These are phyloP conservation scores for Phytophthora tentaculata DNA, from an alignment of 352 stramenopile species.

Conservation along the genomic window DNA sequence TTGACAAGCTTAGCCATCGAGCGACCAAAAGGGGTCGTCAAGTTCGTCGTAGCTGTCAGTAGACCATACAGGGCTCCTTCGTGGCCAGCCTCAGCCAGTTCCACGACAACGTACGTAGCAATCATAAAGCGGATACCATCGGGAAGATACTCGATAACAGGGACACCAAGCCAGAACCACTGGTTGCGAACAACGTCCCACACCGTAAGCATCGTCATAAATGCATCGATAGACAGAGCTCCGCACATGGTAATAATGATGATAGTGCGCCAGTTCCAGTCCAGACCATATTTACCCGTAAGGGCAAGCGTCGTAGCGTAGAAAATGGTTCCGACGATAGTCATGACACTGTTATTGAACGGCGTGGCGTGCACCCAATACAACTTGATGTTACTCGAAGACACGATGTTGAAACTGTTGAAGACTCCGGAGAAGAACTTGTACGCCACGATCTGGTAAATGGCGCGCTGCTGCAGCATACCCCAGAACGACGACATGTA, in stretches of 20 bases:
- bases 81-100: conserved; percentile 53
- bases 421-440: conserved; percentile 70
- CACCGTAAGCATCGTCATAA: conserved; percentile 59
- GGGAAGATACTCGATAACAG: conserved; percentile 55
- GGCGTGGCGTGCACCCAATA: conserved; percentile 63
- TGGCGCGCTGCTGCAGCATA: conserved; percentile 49
- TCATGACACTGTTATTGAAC: conserved; percentile 62
- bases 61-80: conserved; percentile 66
- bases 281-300: conserved; percentile 50
- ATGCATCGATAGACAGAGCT: conserved; percentile 47
- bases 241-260: conserved; percentile 46
- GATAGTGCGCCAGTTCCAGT: conserved; percentile 68
- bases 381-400: conserved; percentile 53
- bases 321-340: conserved; percentile 53
- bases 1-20: conserved; percentile 62
- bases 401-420: conserved; percentile 64
- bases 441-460: conserved; percentile 56
- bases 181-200: conserved; percentile 68
- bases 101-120: conserved; percentile 65
- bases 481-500: conserved; percentile 61
- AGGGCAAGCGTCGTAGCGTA: conserved; percentile 47
- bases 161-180: conserved; percentile 70
- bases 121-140: conserved; percentile 68
- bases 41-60: conserved; percentile 58
- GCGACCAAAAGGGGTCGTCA: conserved; percentile 51